These are phyloP conservation scores for Allantophomopsis lycopodina DNA, from an alignment of 2,329 filamentous ascomycete species.

Conservation along the genomic window DNA sequence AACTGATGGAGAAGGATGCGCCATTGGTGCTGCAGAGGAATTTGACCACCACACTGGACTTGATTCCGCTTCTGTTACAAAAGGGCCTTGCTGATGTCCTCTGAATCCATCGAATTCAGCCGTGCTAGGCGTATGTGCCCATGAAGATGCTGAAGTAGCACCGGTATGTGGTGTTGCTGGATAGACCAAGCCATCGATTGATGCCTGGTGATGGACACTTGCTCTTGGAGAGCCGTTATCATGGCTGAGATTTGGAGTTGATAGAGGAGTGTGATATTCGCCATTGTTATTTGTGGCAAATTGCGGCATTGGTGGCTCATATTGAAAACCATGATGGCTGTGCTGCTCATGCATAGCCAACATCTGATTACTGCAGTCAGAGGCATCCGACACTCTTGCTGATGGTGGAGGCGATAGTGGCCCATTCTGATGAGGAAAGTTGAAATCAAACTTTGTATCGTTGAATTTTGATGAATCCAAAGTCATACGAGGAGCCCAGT, in stretches of 20 bases:
- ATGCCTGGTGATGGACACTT: conserved; percentile 6
- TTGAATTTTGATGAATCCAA: conserved; percentile 22
- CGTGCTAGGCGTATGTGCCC: conserved; percentile 9
- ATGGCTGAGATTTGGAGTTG: conserved; percentile 8
- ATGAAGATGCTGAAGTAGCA: conserved; percentile 7
- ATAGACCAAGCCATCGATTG: conserved; percentile 6
- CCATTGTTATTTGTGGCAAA: background rate
- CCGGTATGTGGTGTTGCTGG: conserved; percentile 13
- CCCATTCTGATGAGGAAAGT: conserved; percentile 25
- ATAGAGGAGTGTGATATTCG: conserved; percentile 10
- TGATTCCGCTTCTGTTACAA: conserved; percentile 5
- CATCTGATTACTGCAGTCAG: conserved; percentile 20
- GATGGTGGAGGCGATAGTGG: conserved; percentile 30
- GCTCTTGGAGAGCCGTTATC: conserved; percentile 7
- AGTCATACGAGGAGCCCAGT: conserved; percentile 38
- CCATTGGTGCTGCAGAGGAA: conserved; percentile 11
- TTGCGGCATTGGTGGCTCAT: background rate
- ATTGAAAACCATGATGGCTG: conserved; percentile 8
- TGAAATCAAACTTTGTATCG: conserved; percentile 18
- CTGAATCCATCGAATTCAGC: conserved; percentile 5
- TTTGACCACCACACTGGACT: conserved; percentile 16
- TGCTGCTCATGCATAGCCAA: conserved; percentile 4
- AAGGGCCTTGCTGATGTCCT: background rate
- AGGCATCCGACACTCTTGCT: conserved; percentile 19
- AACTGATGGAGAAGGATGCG: conserved; percentile 12